phyloP scores from a whole-genome alignment of 2,329 filamentous ascomycete genomes.

The Calonectria hawksworthii region DNA sequence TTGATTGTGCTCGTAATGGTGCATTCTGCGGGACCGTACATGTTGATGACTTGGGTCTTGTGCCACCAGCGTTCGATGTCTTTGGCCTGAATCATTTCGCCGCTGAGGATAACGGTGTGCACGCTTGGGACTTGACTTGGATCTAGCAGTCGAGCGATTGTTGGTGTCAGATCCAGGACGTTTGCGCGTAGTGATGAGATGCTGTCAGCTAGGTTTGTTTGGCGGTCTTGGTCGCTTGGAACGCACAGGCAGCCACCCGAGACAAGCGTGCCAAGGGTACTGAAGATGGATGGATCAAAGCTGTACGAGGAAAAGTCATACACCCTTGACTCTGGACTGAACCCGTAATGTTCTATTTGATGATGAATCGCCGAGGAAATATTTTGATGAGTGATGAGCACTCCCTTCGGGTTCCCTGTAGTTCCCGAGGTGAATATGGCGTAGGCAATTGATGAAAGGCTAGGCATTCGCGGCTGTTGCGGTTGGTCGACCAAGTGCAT shows the following conservation, averaged over 20 bases:
- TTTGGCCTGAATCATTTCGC: not conserved
- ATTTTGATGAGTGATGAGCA: conserved; percentile 28
- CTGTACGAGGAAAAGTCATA: conserved; percentile 40
- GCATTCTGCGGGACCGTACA: conserved; percentile 28
- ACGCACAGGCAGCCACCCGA: conserved; percentile 64
- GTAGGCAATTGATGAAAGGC: conserved; percentile 1
- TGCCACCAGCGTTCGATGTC: not conserved
- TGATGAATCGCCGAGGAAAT: conserved; percentile 23
- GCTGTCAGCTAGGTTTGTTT: conserved; percentile 55
- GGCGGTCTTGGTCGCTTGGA: conserved; percentile 65
- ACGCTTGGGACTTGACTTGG: conserved; percentile 27
- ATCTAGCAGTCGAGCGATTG: conserved; percentile 59
- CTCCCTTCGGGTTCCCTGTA: conserved; percentile 31
- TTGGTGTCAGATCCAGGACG: conserved; percentile 55
- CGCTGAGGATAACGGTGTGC: not conserved
- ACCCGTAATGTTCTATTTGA: conserved; percentile 14
- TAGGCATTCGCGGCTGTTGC: not conserved
- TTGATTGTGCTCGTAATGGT: conserved; percentile 17
- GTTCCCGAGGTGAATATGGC: conserved; percentile 32
- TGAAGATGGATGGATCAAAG: conserved; percentile 37
- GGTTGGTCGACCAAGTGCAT: not conserved
- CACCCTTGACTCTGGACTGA: conserved; percentile 29
- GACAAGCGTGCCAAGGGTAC: conserved; percentile 30
- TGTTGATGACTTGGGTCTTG: conserved; percentile 8
- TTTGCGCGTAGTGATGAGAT: conserved; percentile 32